Evolutionary conservation across 2,329 filamentous ascomycete genomes (phyloP).

Genomic region (Beauveria rudraprayagi): DNA sequence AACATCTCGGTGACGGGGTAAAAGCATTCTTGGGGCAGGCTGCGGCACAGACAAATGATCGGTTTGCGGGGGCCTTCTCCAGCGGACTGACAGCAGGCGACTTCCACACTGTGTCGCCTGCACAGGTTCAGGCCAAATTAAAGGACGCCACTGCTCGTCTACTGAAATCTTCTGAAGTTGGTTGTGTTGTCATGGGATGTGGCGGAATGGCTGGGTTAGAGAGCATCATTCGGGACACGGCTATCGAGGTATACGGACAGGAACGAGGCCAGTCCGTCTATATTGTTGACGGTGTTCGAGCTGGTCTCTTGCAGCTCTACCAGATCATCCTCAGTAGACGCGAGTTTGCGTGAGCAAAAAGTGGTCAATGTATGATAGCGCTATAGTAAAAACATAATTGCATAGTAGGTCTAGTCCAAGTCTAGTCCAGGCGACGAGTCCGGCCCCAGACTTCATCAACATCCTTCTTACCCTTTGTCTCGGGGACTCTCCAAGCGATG

Average conservation of each 20-base stretch:
- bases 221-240: slow-evolving; percentile 62
- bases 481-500: slow-evolving; percentile 67
- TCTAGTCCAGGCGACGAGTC: slow-evolving; percentile 43
- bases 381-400: neutral
- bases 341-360: slow-evolving; percentile 24
- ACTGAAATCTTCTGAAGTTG: slow-evolving; percentile 47
- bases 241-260: slow-evolving; percentile 55
- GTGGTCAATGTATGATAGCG: neutral
- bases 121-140: slow-evolving; percentile 58
- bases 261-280: slow-evolving; percentile 47
- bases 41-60: slow-evolving; percentile 25
- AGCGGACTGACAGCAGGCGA: slow-evolving; percentile 75
- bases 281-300: slow-evolving; percentile 74
- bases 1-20: slow-evolving; percentile 60
- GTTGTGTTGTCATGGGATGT: slow-evolving; percentile 75
- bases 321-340: slow-evolving; percentile 39
- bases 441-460: slow-evolving; percentile 89
- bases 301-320: slow-evolving; percentile 56
- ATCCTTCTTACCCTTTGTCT: slow-evolving; percentile 78
- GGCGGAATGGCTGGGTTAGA: slow-evolving; percentile 88
- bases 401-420: slow-evolving; percentile 32
- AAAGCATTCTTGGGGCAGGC: slow-evolving; percentile 50
- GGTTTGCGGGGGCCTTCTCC: slow-evolving; percentile 73
- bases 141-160: slow-evolving; percentile 61
- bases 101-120: slow-evolving; percentile 61